These are phyloP conservation scores for Tilletia indica DNA, from an alignment of 1,284 basidiomycete genomes.

Conservation along the genomic window DNA sequence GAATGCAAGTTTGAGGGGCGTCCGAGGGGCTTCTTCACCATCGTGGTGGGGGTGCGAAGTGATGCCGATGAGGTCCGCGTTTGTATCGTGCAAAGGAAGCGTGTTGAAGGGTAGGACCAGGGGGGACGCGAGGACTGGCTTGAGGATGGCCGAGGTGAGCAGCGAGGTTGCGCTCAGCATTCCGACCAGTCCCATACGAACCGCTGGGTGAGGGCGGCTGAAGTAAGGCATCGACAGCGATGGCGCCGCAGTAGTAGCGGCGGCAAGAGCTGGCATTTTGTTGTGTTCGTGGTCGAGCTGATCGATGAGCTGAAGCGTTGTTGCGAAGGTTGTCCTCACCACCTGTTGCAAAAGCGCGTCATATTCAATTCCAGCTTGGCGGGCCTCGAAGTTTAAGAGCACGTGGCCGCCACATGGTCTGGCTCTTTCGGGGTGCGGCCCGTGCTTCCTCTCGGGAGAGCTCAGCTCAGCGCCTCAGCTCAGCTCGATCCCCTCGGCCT, in stretches of 20 bases:
- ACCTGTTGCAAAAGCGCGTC: too few relatives aligned
- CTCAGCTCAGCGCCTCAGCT: too few relatives aligned
- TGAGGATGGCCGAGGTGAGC: slow-evolving; percentile 23
- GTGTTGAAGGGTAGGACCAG: slow-evolving; percentile 28
- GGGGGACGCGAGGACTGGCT: slow-evolving; percentile 27
- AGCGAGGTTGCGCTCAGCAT: background rate
- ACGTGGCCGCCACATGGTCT: too few relatives aligned
- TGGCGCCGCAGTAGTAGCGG: background rate
- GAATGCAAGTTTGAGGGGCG: slow-evolving; percentile 37
- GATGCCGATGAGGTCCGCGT: background rate
- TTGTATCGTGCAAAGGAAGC: background rate
- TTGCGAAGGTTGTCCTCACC: too few relatives aligned
- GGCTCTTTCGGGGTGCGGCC: too few relatives aligned
- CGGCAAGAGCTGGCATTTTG: background rate
- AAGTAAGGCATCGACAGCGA: background rate
- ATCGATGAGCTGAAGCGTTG: too few relatives aligned
- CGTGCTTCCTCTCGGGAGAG: too few relatives aligned
- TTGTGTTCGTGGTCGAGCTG: background rate
- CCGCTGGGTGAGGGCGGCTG: background rate
- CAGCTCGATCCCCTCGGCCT: too few relatives aligned
- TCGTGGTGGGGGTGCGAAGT: slow-evolving; percentile 17
- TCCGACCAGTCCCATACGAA: background rate
- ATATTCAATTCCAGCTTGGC: too few relatives aligned
- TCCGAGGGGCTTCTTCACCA: slow-evolving; percentile 22
- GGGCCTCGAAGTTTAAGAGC: too few relatives aligned